Evolutionary conservation across 257 asterid species (phyloP).

Genomic region (Knoxia roxburghii): DNA sequence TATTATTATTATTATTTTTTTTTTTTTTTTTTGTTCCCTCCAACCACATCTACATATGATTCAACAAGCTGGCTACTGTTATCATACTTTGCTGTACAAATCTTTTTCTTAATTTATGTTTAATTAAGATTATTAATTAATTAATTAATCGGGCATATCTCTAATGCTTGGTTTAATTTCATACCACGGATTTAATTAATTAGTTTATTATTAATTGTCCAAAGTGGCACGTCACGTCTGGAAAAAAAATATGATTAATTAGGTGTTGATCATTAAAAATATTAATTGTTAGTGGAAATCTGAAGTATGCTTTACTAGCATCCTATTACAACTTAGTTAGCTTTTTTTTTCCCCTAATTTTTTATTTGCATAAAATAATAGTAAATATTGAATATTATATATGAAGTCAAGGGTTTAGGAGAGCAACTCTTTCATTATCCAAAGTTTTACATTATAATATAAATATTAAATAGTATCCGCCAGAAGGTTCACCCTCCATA

Average conservation of each 20-base stretch:
- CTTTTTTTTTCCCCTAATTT: neutral
- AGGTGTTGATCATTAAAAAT: neutral
- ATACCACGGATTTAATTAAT: too few relatives aligned
- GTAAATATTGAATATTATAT: neutral
- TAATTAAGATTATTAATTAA: too few relatives aligned
- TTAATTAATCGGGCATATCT: too few relatives aligned
- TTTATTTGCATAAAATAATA: too few relatives aligned
- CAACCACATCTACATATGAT: neutral
- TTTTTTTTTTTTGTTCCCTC: neutral
- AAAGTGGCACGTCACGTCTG: neutral
- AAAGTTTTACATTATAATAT: constrained; percentile 7
- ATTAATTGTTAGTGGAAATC: constrained; percentile 11
- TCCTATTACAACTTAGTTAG: constrained; percentile 6
- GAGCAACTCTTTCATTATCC: neutral
- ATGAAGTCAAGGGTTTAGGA: neutral
- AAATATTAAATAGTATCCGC: neutral
- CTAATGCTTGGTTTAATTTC: too few relatives aligned
- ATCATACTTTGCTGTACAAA: neutral
- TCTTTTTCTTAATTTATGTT: neutral
- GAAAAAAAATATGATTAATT: neutral
- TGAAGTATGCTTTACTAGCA: constrained; percentile 11
- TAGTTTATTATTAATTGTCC: too few relatives aligned
- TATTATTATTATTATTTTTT: too few relatives aligned
- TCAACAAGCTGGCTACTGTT: neutral
- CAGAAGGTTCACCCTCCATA: too few relatives aligned